These are phyloP conservation scores for Sphagnum tenellum DNA, from an alignment of 225 moss, liverwort and hornwort genomes.

Conservation along the genomic window DNA sequence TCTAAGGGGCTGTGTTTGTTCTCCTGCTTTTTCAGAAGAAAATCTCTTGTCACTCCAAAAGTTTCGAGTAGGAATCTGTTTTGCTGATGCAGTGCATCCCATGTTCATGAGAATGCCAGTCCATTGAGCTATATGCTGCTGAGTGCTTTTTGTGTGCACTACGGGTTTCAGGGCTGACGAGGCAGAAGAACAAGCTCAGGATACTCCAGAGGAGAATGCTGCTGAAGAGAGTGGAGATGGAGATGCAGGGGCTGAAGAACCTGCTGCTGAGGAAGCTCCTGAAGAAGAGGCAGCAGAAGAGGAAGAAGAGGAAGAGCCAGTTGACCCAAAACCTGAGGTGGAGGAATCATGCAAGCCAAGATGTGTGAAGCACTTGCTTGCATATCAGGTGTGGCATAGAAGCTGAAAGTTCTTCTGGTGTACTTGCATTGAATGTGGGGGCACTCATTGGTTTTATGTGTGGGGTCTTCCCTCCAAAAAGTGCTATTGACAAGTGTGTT, in stretches of 20 bases:
- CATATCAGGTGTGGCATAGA: constrained; percentile 38
- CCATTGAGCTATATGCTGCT: too few species aligned
- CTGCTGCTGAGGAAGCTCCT: not conserved
- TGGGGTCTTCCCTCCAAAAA: not conserved
- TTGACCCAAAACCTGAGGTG: constrained; percentile 65
- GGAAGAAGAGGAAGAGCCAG: constrained; percentile 16
- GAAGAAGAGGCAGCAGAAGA: constrained; percentile 17
- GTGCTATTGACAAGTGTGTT: not conserved
- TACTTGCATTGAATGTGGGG: not conserved
- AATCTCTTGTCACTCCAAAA: too few species aligned
- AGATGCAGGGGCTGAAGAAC: too few species aligned
- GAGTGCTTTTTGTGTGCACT: too few species aligned
- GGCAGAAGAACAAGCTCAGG: constrained; percentile 19
- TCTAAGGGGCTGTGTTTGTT: too few species aligned
- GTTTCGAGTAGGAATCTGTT: too few species aligned
- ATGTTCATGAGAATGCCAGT: too few species aligned
- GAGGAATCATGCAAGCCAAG: constrained; percentile 76
- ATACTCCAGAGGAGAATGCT: too few species aligned
- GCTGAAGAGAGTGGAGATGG: too few species aligned
- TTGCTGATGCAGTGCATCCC: too few species aligned
- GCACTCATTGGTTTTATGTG: not conserved
- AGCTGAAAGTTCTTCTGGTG: not conserved
- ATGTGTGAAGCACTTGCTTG: constrained; percentile 69
- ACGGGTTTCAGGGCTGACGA: constrained; percentile 19
- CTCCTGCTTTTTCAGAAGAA: too few species aligned